phyloP scores from a whole-genome alignment of 2,329 filamentous ascomycete species.

The Diaporthe vexans region DNA sequence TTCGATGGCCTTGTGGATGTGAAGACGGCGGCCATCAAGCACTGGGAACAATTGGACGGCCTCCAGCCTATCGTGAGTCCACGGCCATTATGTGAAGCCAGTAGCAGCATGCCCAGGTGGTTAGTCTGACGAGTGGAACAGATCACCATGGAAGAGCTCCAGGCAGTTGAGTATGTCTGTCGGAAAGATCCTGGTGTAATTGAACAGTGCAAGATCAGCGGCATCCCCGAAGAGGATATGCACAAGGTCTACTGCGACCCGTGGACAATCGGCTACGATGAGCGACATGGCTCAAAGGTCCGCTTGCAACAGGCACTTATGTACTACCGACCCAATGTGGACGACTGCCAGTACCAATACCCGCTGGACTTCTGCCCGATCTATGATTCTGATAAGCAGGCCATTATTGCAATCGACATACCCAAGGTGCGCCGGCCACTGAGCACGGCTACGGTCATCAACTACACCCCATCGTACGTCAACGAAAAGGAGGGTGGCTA shows the following conservation, averaged over 20 bases:
- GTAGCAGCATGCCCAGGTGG: background rate
- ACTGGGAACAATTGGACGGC: conserved; percentile 82
- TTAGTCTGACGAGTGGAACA: conserved; percentile 48
- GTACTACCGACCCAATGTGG: conserved; percentile 90
- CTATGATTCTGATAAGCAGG: conserved; percentile 83
- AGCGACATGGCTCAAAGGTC: conserved; percentile 83
- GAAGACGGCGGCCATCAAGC: conserved; percentile 73
- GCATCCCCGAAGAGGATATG: conserved; percentile 87
- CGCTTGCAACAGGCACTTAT: conserved; percentile 93
- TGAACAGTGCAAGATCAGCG: conserved; percentile 87
- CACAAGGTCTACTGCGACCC: conserved; percentile 96
- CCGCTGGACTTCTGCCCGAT: conserved; percentile 96
- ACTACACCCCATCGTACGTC: conserved; percentile 83
- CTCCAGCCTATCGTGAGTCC: conserved; percentile 81
- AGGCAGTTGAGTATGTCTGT: conserved; percentile 81
- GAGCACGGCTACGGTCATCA: conserved; percentile 78
- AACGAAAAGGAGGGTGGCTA: conserved; percentile 79
- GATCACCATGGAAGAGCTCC: conserved; percentile 93
- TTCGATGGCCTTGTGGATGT: conserved; percentile 88
- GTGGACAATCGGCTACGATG: conserved; percentile 96
- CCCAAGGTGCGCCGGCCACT: conserved; percentile 82
- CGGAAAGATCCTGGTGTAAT: conserved; percentile 88
- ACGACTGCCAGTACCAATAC: conserved; percentile 91
- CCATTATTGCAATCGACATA: conserved; percentile 87
- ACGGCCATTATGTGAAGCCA: background rate